Evolutionary conservation across 768 basidiomycete species (phyloP).

Genomic region (Pilatotrama ljubarskyi): DNA sequence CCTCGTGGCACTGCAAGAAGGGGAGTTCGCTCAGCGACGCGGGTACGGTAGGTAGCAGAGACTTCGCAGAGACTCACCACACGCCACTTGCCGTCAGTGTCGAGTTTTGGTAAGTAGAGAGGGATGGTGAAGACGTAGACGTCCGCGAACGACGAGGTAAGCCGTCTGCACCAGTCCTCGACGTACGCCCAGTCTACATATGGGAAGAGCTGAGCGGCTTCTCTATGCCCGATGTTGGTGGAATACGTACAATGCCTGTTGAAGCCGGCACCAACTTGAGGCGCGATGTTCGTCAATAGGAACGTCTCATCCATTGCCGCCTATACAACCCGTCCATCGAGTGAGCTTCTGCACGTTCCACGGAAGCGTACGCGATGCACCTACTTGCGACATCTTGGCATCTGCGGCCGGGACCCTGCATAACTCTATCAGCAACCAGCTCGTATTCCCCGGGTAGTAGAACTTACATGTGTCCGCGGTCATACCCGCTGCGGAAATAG

Average conservation of each 20-base stretch:
- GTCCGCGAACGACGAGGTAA: conserved; percentile 86
- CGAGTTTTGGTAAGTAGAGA: conserved; percentile 86
- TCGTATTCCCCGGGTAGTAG: background rate
- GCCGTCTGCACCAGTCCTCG: conserved; percentile 91
- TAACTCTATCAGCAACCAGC: background rate
- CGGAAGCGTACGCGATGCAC: conserved; percentile 8
- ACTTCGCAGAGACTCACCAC: conserved; percentile 60
- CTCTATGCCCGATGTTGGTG: background rate
- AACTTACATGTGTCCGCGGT: conserved; percentile 95
- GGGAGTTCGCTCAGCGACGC: background rate
- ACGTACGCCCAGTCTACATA: conserved; percentile 90
- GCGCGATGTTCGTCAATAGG: conserved; percentile 91
- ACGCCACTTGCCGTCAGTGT: conserved; percentile 91
- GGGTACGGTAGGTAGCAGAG: background rate
- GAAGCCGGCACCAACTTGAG: conserved; percentile 97
- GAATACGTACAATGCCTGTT: conserved; percentile 84
- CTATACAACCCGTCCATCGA: conserved; percentile 35
- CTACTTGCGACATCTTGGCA: conserved; percentile 82
- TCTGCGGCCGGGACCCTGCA: conserved; percentile 94
- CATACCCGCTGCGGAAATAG: conserved; percentile 92
- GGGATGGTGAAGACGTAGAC: conserved; percentile 98
- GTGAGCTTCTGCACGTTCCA: background rate
- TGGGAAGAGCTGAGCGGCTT: conserved; percentile 1
- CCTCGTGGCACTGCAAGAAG: conserved; percentile 74
- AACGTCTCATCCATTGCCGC: conserved; percentile 98